phyloP scores from a whole-genome alignment of 257 asterid species.

The Haberlea rhodopensis region DNA sequence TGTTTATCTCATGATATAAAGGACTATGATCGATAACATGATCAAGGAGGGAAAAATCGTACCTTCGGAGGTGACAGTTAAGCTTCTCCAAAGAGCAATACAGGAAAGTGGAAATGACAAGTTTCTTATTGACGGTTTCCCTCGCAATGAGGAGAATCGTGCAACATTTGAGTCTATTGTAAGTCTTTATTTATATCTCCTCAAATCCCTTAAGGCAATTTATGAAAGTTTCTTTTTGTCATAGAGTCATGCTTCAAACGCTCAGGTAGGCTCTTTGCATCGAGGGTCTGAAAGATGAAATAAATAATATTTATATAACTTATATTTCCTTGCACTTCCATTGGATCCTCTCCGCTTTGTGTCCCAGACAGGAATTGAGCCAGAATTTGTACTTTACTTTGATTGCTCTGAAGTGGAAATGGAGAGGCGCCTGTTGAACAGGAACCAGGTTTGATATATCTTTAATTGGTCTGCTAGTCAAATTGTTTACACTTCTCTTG shows the following conservation, averaged over 20 bases:
- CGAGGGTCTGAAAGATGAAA: too few relatives aligned
- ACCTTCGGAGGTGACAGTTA: constrained; percentile 60
- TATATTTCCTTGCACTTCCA: not conserved
- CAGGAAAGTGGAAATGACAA: constrained; percentile 48
- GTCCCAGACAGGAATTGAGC: constrained; percentile 56
- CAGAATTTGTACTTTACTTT: constrained; percentile 62
- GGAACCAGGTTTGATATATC: constrained; percentile 48
- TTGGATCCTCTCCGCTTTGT: not conserved
- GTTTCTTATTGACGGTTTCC: constrained; percentile 69
- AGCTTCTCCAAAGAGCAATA: constrained; percentile 59
- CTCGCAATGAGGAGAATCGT: constrained; percentile 68
- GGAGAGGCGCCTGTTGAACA: constrained; percentile 46
- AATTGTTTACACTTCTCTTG: not conserved
- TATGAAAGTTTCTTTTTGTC: not conserved
- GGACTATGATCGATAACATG: constrained; percentile 53
- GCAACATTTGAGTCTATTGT: constrained; percentile 55
- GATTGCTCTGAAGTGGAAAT: constrained; percentile 62
- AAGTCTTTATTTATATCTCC: constrained; percentile 22
- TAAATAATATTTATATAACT: too few relatives aligned
- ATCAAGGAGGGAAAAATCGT: constrained; percentile 60
- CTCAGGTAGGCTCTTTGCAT: not conserved
- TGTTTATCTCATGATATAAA: constrained; percentile 23
- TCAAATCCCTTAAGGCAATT: not conserved
- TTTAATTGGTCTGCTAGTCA: not conserved
- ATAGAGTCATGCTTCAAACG: not conserved